phyloP scores from a whole-genome alignment of 2,329 filamentous ascomycete genomes.

The Orbilia blumenaviensis region DNA sequence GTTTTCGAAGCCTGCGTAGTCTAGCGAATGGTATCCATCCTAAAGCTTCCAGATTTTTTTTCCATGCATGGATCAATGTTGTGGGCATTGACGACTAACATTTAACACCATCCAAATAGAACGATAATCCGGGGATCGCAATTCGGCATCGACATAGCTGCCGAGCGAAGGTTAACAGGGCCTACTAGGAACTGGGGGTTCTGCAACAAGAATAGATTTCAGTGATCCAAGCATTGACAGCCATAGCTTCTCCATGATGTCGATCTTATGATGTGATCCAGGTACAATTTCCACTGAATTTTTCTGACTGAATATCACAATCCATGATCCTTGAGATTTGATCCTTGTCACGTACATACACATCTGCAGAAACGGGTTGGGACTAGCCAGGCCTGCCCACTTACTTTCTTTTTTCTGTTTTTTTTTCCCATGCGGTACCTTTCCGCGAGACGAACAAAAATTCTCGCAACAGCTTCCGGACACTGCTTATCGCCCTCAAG shows the following conservation, averaged over 20 bases:
- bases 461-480: conserved; percentile 6
- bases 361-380: neutral
- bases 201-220: conserved; percentile 19
- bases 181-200: conserved; percentile 10
- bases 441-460: neutral
- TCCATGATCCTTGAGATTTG: conserved; percentile 12
- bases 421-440: conserved; percentile 3
- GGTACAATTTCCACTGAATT: neutral
- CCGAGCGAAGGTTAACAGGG: conserved; percentile 16
- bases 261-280: conserved; percentile 10
- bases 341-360: neutral
- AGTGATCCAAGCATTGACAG: neutral
- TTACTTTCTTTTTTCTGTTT: neutral
- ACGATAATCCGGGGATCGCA: conserved; percentile 34
- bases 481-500: neutral
- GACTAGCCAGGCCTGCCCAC: neutral
- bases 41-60: conserved; percentile 16
- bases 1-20: conserved; percentile 39
- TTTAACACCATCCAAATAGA: conserved; percentile 5
- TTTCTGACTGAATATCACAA: neutral
- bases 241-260: conserved; percentile 22
- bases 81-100: conserved; percentile 19
- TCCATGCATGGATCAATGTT: conserved; percentile 22
- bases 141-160: conserved; percentile 30
- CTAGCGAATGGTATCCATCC: conserved; percentile 3